Base-by-base conservation (phyloP, 176 grass and related monocot genomes). In the Bonia amplexicaulis region DNA sequence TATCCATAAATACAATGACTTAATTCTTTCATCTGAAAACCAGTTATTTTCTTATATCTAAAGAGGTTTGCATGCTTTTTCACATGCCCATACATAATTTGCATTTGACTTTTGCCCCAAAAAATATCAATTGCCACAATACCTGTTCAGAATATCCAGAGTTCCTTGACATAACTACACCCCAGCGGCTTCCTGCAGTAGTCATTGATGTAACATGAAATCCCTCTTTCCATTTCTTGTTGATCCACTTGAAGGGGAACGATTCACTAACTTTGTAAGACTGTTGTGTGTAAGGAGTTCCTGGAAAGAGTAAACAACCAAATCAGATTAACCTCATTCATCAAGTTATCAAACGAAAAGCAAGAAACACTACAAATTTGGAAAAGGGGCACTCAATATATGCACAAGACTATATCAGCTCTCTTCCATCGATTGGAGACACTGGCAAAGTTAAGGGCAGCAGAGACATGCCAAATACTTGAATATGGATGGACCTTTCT, bases 171-270 rank as follows among this genome's bases (percentile, higher is more conserved):
- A 95, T 98, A 67, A 98, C 95, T 40, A 98, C 91, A 25, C 95
- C 95, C 95, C 95, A 98, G 58, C 95, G 95, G 46, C 87, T 98
- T 63, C 93, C 95, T 76, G 95, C 95, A 77, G 95, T 95, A 71
- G 95, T 95, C 95, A 98, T 98, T 62, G 93, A 98, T 85, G 95
- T 98, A 88, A 98, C 96, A 91, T 95, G 96, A 78, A 98, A 98
- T 46, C 96, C 96, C 95, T 98, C 96, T 87, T 98, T 98, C 96
- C 96, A 98, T 85, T 98, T 98, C 80, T 98, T 98, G 85, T 95
- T 98, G 74, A 98, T 98, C 96, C 93, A 98, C 88, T 98, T 98
- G 76, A 93, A 98, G 49, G 96, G 96, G 73, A 98, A 98, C 10
- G 96, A 95, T 84, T 98, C 96, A 66, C 96, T 98, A 81, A 98